phyloP scores from a whole-genome alignment of 352 stramenopile genomes.

The Globisporangium cederbergense region DNA sequence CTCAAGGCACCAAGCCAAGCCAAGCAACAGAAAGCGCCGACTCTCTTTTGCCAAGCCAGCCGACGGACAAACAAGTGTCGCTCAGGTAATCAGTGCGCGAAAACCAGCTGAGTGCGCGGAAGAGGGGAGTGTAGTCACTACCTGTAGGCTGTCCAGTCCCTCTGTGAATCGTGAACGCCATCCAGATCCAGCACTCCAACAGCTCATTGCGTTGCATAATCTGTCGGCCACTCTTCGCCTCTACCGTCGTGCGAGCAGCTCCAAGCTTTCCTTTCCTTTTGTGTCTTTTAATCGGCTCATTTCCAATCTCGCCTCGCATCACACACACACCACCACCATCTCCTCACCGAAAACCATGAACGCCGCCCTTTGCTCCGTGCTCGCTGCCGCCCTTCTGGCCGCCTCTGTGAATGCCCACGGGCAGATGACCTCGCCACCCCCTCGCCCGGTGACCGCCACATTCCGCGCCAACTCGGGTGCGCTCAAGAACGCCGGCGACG shows the following conservation, averaged over 20 bases:
- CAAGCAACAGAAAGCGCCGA: not conserved
- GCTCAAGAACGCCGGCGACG: conserved; percentile 28
- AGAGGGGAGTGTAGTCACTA: not conserved
- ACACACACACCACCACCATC: not conserved
- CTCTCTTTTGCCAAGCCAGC: not conserved
- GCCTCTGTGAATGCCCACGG: conserved; percentile 31
- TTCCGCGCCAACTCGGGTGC: conserved; percentile 27
- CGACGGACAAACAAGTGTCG: not conserved
- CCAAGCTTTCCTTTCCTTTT: not conserved
- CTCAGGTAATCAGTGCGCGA: not conserved
- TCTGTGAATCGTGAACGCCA: not conserved
- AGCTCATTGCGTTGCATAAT: not conserved
- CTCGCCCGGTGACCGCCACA: conserved; percentile 29
- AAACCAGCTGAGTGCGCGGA: not conserved
- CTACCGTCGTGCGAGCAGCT: not conserved
- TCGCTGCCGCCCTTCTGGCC: conserved; percentile 18
- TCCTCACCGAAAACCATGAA: conserved; percentile 17
- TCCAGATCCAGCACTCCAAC: not conserved
- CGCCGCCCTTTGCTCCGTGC: conserved; percentile 15
- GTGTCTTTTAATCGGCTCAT: conserved; percentile 4
- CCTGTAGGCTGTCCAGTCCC: not conserved
- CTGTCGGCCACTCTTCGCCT: not conserved
- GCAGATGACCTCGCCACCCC: conserved; percentile 32
- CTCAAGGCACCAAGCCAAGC: not conserved
- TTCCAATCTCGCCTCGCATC: conserved; percentile 2